Percentiles rank a stretch among this genome's conserved stretches.
These are phyloP conservation scores for Hygrophila difformis DNA, from an alignment of 257 asterid genomes.

Conservation along the genomic window DNA sequence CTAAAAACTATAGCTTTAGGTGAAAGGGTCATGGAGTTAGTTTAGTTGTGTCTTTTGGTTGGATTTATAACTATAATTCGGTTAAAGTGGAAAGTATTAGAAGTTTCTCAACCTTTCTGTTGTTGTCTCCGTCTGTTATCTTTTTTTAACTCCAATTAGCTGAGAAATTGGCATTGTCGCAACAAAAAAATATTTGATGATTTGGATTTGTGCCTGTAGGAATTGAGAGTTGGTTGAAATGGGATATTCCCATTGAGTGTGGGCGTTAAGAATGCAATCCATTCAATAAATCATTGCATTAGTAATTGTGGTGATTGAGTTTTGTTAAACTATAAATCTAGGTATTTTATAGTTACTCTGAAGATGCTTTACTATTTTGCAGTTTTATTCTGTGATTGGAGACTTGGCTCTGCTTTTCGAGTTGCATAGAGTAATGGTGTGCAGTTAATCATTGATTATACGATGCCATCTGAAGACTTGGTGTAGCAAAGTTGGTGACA, in stretches of 20 bases:
- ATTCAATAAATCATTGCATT: slow-evolving; percentile 1
- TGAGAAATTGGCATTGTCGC: not conserved
- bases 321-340: too few species aligned
- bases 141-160: too few species aligned
- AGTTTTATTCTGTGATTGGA: not conserved
- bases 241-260: not conserved
- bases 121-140: not conserved
- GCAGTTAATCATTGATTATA: slow-evolving; percentile 1
- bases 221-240: not conserved
- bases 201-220: too few species aligned
- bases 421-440: not conserved
- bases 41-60: slow-evolving; percentile 6
- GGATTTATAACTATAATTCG: not conserved
- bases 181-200: not conserved
- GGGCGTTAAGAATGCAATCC: not conserved
- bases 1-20: not conserved
- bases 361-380: not conserved
- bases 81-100: slow-evolving; percentile 8
- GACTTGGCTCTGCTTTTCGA: not conserved
- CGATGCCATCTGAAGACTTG: not conserved
- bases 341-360: not conserved
- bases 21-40: not conserved
- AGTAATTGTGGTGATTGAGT: too few species aligned
- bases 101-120: slow-evolving; percentile 1
- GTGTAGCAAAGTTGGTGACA: not conserved